Conservation (phyloP, 163 green algal genomes). For the Smithsoniella earleae region DNA sequence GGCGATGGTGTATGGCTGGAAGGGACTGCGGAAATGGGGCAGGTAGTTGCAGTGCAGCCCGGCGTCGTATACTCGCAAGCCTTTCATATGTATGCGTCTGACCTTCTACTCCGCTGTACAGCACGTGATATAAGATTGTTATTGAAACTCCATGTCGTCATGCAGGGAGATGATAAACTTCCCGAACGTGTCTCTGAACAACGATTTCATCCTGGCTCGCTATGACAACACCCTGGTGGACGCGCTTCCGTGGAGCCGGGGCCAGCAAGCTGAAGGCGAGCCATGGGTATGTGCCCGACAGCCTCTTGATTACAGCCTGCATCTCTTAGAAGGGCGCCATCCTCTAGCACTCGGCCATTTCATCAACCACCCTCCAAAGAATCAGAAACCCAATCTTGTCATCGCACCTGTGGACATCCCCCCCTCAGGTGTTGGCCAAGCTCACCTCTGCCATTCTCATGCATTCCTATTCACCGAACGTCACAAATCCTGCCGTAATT, state of each 20-base stretch:
- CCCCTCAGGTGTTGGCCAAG: too few relatives aligned
- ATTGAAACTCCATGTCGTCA: too few relatives aligned
- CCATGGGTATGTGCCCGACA: constrained; percentile 31
- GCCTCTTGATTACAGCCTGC: constrained; percentile 27
- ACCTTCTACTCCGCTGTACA: too few relatives aligned
- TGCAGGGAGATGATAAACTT: constrained; percentile 52
- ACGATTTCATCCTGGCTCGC: constrained; percentile 52
- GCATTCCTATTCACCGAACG: too few relatives aligned
- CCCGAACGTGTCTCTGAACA: constrained; percentile 49
- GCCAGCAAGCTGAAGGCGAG: constrained; percentile 25
- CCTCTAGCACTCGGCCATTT: constrained; percentile 59
- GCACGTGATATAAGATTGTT: too few relatives aligned
- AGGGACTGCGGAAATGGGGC: background rate
- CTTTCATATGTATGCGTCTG: background rate
- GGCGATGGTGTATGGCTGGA: background rate
- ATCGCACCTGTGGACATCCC: constrained; percentile 46
- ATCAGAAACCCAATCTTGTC: constrained; percentile 52
- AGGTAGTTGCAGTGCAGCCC: background rate
- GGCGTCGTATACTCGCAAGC: background rate
- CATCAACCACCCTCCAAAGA: constrained; percentile 59
- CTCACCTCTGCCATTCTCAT: too few relatives aligned
- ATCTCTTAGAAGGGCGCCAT: constrained; percentile 46
- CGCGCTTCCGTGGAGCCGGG: constrained; percentile 49
- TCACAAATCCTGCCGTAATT: too few relatives aligned
- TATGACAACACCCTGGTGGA: constrained; percentile 64